Evolutionary conservation across 257 asterid species (phyloP).

Genomic region (Datura wrightii): DNA sequence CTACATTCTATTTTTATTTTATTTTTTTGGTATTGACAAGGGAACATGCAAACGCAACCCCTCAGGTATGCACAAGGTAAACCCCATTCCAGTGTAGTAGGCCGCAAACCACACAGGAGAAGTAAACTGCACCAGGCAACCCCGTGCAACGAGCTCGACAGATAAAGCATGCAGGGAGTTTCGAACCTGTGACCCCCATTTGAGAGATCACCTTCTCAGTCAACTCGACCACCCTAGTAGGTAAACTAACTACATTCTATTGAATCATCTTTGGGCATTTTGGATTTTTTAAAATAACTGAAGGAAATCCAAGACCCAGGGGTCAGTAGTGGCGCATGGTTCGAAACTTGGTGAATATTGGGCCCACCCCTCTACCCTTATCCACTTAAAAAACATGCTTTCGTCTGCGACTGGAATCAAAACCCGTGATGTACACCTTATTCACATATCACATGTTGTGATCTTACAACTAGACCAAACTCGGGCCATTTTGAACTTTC

Average conservation of each 20-base stretch:
- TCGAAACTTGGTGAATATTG: background rate
- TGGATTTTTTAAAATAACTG: background rate
- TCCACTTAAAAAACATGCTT: constrained; percentile 2
- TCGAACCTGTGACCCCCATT: too few relatives aligned
- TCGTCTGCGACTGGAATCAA: background rate
- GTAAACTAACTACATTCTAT: background rate
- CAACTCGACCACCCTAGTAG: too few relatives aligned
- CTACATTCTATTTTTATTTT: too few relatives aligned
- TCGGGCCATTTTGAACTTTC: background rate
- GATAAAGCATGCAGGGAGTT: too few relatives aligned
- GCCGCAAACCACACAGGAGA: too few relatives aligned
- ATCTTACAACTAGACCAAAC: constrained; percentile 21
- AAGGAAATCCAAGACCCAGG: background rate
- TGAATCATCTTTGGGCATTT: background rate
- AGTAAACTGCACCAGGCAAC: too few relatives aligned
- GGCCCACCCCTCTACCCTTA: background rate
- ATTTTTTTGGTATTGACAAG: too few relatives aligned
- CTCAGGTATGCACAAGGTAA: too few relatives aligned
- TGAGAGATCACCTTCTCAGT: too few relatives aligned
- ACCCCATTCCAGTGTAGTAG: too few relatives aligned
- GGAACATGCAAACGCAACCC: too few relatives aligned
- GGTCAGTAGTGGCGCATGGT: background rate
- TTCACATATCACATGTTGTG: background rate
- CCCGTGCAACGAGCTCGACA: too few relatives aligned
- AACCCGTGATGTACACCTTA: background rate